Base-by-base conservation (phyloP, 345 rosid genomes). In the Diplotaxis tenuifolia region DNA sequence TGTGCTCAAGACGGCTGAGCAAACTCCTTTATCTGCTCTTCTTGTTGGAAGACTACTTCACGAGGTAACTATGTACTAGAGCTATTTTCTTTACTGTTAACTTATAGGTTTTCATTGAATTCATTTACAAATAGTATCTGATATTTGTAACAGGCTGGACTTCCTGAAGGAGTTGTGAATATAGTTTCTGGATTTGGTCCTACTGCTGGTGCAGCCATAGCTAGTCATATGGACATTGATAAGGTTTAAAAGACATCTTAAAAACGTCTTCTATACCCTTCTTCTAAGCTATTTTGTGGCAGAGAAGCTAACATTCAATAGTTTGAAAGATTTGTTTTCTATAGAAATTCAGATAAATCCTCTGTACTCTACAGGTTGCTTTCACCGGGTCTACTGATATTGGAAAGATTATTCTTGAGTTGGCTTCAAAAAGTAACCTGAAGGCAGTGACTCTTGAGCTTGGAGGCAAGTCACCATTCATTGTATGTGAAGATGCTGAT, bases 391-490 rank as follows among this genome's bases (percentile, higher is more conserved):
- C 98, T 65, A 91, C 96, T 28, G 78, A 16, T 0, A 89, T 90
- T 0, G 98, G 96, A 16, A 86, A 88, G 76, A 38, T 81, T 42
- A 75, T 94, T 36, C 90, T 91, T 20, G 81, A 80, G 78, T 62
- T 89, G 70, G 89, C 97, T 14, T 84, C 98, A 31, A 87, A 75
- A 72, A 91, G 93, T 83, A 94, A 94, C 80, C 95, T 94, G 63
- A 94, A 94, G 84, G 62, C 97, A 11, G 97, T 88, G 66, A 89
- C 96, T 68, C 82, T 94, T 79, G 98, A 94, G 82, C 97, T 94
- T 25, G 98, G 98, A 74, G 98, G 98, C 62, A 94, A 94, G 86
- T 94, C 98, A 15, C 95, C 98, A 34, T 94, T 94, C 75, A 89
- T 94, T 65, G 86, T 91, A 34, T 94, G 98, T 52, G 90, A 89